Evolutionary conservation across 768 basidiomycete genomes (phyloP).

Genomic region (Tulasnella sp.): DNA sequence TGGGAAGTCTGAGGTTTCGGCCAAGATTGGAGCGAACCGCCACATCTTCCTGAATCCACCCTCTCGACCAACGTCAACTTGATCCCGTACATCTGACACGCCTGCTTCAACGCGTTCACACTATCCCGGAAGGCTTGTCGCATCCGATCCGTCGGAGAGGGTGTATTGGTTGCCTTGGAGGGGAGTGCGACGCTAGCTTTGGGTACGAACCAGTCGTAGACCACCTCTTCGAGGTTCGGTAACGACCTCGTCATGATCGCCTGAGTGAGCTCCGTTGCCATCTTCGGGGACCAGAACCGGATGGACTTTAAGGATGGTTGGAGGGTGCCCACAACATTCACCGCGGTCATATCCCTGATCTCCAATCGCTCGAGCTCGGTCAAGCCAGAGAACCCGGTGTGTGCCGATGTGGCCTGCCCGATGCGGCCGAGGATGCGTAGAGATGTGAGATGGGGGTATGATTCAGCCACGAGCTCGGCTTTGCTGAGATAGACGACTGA

Average conservation of each 20-base stretch:
- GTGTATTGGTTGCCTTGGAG: no score
- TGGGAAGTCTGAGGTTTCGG: no score
- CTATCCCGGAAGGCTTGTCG: not conserved
- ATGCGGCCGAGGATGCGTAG: not conserved
- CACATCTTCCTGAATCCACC: not conserved
- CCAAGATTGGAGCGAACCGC: not conserved
- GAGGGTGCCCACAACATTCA: not conserved
- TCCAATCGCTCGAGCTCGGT: not conserved
- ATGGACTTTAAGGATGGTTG: not conserved
- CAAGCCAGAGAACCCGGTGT: not conserved
- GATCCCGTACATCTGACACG: not conserved
- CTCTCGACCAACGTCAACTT: conserved; percentile 3
- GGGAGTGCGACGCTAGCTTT: not conserved
- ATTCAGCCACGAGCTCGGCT: not conserved
- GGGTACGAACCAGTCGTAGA: not conserved
- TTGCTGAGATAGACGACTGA: conserved; percentile 1
- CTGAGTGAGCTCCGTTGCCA: not conserved
- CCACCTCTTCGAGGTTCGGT: not conserved
- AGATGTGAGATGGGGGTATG: not conserved
- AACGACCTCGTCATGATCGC: not conserved
- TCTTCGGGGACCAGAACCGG: not conserved
- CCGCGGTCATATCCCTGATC: not conserved
- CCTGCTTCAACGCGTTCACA: conserved; percentile 1
- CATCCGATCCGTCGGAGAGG: not conserved
- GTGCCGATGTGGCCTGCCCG: not conserved